A percentile compares a stretch with the other conserved stretches of the same genome.
These are phyloP conservation scores for Solanum pinnatisectum DNA, from an alignment of 257 asterid genomes.

Conservation along the genomic window DNA sequence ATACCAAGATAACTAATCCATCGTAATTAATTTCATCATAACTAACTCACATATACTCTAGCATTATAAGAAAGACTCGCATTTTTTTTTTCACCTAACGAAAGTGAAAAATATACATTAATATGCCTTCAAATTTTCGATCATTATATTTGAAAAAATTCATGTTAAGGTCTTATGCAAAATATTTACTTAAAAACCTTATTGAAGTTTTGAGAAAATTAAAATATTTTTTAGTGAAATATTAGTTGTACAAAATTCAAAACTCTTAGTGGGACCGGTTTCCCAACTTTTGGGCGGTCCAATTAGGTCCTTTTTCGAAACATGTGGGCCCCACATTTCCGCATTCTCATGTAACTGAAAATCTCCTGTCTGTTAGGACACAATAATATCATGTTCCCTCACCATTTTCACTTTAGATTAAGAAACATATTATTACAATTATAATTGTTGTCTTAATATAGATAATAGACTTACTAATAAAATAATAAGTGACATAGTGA, in stretches of 20 bases:
- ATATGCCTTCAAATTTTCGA: neutral
- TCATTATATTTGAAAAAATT: neutral
- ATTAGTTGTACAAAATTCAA: neutral
- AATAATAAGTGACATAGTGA: no score
- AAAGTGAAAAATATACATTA: no score
- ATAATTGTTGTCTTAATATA: neutral
- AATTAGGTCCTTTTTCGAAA: neutral
- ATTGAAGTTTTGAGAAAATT: no score
- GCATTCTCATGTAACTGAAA: conserved; percentile 6
- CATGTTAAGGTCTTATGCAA: neutral
- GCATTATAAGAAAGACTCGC: neutral
- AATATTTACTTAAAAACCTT: no score
- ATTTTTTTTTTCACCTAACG: no score
- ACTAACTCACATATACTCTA: no score
- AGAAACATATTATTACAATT: neutral
- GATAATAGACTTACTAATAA: neutral
- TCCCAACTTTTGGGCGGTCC: neutral
- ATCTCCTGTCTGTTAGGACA: neutral
- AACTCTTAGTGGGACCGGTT: neutral
- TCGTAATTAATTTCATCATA: neutral
- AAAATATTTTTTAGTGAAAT: no score
- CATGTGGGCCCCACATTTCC: conserved; percentile 7
- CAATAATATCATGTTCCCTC: neutral
- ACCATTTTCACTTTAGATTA: neutral
- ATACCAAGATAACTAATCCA: no score